Evolutionary conservation across 805 yeast species (phyloP), one percentile per base, ranked within the genome.

Genomic region (Metschnikowia lochheadii): DNA sequence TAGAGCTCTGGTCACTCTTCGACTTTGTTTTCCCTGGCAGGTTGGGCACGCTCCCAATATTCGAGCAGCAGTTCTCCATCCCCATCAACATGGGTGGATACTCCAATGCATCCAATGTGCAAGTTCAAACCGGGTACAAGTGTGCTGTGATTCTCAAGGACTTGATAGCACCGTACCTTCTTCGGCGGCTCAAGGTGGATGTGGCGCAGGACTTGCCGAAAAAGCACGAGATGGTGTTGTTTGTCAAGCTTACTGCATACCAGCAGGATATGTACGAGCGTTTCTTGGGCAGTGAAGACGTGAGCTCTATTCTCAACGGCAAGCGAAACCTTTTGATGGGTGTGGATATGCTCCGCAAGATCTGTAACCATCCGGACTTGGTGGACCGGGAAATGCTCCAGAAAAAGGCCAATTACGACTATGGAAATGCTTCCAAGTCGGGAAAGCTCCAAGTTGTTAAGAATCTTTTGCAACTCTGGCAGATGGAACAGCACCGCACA

Each of bases 1-100:
- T 84, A 17, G 99, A 94, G 66, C 69, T 94, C 18, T 94, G 99
- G 99, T 87, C 96, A 48, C 69, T 94, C 43, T 92, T 94, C 70
- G 99, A 94, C 62, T 94, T 94, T 69, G 86, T 91, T 2, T 91
- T 86, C 61, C 99, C 99, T 0, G 99, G 99, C 0, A 74, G 96
- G 54, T 69, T 94, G 20, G 99, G 99, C 0, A 94, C 99, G 0
- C 71, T 94, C 21, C 99, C 99, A 0, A 92, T 94, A 0, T 94
- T 94, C 60, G 96, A 91, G 66, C 86, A 80, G 48, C 97, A 94
- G 64, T 94, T 94, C 65, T 86, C 96, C 2, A 75, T 84, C 5
- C 99, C 99, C 0, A 94, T 94, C 41, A 92, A 90, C 62, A 78
- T 88, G 64, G 99, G 99, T n/a, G 99, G 99, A 0, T 94, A 94